Evolutionary conservation across 352 stramenopile genomes (phyloP).

Genomic region (Phytopythium helicoides): DNA sequence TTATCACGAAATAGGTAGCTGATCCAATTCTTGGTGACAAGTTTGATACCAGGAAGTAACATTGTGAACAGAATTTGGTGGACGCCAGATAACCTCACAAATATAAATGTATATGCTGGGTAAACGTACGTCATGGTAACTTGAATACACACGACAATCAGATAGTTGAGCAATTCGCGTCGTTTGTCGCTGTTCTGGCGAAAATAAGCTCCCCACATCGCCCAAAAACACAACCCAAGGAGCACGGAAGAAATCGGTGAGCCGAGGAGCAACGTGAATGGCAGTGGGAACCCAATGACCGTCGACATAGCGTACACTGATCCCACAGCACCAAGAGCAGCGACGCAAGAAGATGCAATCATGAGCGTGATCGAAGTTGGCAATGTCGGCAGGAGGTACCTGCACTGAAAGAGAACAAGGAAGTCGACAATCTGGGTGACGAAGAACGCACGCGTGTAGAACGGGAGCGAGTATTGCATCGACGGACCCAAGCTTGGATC

Average conservation of each 20-base stretch:
- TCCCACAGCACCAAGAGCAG: constrained; percentile 14
- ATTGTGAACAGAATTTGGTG: constrained; percentile 14
- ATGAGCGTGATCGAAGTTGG: constrained; percentile 7
- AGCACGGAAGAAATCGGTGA: constrained; percentile 17
- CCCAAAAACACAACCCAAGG: constrained; percentile 19
- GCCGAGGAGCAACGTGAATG: constrained; percentile 26
- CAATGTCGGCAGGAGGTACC: constrained; percentile 13
- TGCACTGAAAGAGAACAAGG: not conserved
- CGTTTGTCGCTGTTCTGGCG: constrained; percentile 10
- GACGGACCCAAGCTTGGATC: too few species aligned
- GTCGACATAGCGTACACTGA: constrained; percentile 24
- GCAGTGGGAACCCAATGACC: constrained; percentile 37
- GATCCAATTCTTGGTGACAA: constrained; percentile 21
- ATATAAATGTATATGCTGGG: constrained; percentile 19
- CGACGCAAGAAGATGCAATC: constrained; percentile 13
- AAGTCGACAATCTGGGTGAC: constrained; percentile 4
- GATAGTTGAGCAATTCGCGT: constrained; percentile 18
- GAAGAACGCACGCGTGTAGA: constrained; percentile 32
- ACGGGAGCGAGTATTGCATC: constrained; percentile 16
- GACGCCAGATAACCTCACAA: constrained; percentile 4
- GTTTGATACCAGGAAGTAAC: constrained; percentile 17
- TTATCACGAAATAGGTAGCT: constrained; percentile 13
- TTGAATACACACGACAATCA: constrained; percentile 30
- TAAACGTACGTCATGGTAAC: constrained; percentile 29
- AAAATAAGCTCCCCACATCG: constrained; percentile 22